Evolutionary conservation across 495 filamentous ascomycete genomes (phyloP), one percentile per base, ranked within the genome.

Genomic region (Annulohypoxylon moriforme): DNA sequence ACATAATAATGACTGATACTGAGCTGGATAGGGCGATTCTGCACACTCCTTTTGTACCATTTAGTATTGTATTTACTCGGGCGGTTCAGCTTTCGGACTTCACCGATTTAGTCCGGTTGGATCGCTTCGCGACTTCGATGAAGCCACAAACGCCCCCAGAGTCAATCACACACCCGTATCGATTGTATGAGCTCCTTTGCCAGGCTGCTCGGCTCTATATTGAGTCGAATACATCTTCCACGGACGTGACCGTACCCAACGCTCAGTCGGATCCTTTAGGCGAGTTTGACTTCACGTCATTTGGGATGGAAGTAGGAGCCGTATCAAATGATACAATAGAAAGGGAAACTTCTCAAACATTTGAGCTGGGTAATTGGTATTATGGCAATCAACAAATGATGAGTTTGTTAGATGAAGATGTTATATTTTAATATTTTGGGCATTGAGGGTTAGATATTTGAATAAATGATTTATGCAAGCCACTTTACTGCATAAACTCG

Each of bases 301-400:
- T 61, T 33, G 57, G 22, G 36, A 27, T 31, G 24, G 58, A 49
- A n/a, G 36, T 34, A 46, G 38, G 13, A 1, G 42, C 8, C 2
- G 14, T n/a, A 1, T 4, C 20, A 22, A 27, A 42, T 42, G 56
- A 27, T 22, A 24, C 9, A 14, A 4, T 42, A n/a, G 56, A 27
- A 5, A 25, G 16, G 11, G 11, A 13, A 27, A 9, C 27, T 46
- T 14, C 24, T 11, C 24, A 72, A 77, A 77, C 22, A 10, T 24
- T 22, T 42, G 46, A 2, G 33, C n/a, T 64, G 20, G 29, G 60
- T 18, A 47, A 64, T 42, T 64, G 60, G 60, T 64, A 64, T 55
- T 53, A 64, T 29, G 18, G 22, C 27, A 64, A 64, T 18, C 60
- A 64, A 20, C 60, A 64, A 42, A 16, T 64, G 20, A 64, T 64